Conservation (phyloP, 306 rosid genomes). For the Cucumis hystrix region DNA sequence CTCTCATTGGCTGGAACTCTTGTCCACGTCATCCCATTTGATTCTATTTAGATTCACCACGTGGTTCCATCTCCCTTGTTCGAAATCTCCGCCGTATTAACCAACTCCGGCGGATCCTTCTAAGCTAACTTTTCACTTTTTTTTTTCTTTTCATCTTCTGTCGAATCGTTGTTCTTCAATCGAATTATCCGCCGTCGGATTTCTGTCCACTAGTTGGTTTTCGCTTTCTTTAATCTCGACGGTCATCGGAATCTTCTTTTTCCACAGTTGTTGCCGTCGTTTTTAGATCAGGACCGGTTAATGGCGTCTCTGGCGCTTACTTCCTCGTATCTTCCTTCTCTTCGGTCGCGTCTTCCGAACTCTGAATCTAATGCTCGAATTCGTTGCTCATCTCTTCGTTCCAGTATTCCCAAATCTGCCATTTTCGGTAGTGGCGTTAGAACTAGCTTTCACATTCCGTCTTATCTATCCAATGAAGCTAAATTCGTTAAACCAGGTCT, state of each 20-base stretch:
- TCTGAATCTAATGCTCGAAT: constrained; percentile 1
- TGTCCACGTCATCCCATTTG: neutral
- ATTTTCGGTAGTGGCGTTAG: constrained; percentile 8
- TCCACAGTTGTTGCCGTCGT: constrained; percentile 10
- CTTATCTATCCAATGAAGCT: neutral
- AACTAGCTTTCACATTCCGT: constrained; percentile 9
- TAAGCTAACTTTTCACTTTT: neutral
- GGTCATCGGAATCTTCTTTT: neutral
- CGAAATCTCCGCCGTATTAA: constrained; percentile 2
- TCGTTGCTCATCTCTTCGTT: constrained; percentile 10
- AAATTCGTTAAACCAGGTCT: constrained; percentile 3
- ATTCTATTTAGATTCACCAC: neutral
- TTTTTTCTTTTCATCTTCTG: neutral
- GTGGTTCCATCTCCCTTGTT: neutral
- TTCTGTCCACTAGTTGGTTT: constrained; percentile 26
- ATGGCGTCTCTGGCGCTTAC: constrained; percentile 76
- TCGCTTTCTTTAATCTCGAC: neutral
- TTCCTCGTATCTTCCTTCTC: constrained; percentile 32
- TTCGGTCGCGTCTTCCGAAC: constrained; percentile 37
- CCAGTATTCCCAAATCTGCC: constrained; percentile 1
- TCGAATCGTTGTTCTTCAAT: constrained; percentile 10
- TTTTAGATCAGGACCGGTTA: neutral
- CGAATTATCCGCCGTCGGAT: constrained; percentile 17
- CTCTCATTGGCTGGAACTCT: neutral
- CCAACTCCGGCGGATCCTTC: constrained; percentile 2